Conservation (phyloP, 805 yeast genomes). For the Yamadazyma akitaensis region DNA sequence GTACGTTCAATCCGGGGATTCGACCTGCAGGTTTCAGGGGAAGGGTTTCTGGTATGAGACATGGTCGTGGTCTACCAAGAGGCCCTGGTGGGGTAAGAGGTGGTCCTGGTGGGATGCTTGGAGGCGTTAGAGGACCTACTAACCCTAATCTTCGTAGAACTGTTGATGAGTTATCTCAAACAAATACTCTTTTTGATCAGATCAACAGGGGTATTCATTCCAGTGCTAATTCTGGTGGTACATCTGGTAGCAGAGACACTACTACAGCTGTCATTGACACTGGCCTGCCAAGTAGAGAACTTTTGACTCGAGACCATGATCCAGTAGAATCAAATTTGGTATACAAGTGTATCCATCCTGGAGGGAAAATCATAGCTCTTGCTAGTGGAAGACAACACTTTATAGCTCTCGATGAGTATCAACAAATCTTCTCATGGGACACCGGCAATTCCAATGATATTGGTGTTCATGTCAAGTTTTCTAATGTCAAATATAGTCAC, state of each 20-base stretch:
- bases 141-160: conserved; percentile 22
- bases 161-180: conserved; percentile 10
- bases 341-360: conserved; percentile 17
- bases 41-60: neutral
- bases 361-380: conserved; percentile 41
- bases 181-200: neutral
- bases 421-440: conserved; percentile 64
- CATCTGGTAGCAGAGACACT: neutral
- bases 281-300: neutral
- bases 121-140: conserved; percentile 6
- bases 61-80: too few relatives aligned
- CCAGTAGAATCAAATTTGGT: conserved; percentile 23
- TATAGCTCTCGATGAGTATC: conserved; percentile 51
- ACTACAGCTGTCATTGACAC: neutral
- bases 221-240: neutral
- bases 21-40: conserved; percentile 4
- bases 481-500: conserved; percentile 12
- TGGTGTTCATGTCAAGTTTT: conserved; percentile 46
- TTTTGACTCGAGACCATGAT: neutral
- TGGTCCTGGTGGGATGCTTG: neutral
- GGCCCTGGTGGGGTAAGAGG: conserved; percentile 2
- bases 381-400: conserved; percentile 66
- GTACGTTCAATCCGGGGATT: neutral
- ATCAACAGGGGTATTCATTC: neutral
- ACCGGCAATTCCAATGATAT: conserved; percentile 23